These are phyloP conservation scores for Rhynchosporium graminicola DNA, from an alignment of 2,329 filamentous ascomycete genomes.

Conservation along the genomic window DNA sequence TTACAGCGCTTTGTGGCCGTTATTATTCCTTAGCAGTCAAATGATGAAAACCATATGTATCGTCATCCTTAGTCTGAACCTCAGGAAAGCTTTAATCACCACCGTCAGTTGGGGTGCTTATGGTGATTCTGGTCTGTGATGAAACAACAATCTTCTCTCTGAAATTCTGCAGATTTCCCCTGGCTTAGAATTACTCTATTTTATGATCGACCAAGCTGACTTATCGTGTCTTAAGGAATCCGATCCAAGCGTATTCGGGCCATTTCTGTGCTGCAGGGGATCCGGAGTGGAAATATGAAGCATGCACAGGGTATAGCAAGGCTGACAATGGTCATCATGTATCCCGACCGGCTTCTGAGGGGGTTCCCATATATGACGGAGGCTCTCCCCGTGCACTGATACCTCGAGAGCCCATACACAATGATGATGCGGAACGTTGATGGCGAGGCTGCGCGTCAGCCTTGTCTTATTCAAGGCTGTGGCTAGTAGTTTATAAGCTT, in stretches of 20 bases:
- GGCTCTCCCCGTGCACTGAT: too few species aligned
- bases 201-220: not conserved
- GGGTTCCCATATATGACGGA: too few species aligned
- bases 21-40: conserved; percentile 30
- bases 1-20: not conserved
- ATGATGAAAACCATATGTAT: conserved; percentile 85
- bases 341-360: too few species aligned
- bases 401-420: not conserved
- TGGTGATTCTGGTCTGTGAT: conserved; percentile 44
- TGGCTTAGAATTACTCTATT: not conserved
- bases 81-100: conserved; percentile 10
- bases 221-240: not conserved
- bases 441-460: conserved; percentile 33
- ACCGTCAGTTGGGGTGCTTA: conserved; percentile 42
- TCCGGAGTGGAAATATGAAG: not conserved
- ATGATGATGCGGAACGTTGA: not conserved
- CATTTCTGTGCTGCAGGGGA: not conserved
- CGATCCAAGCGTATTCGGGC: not conserved
- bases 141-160: conserved; percentile 57
- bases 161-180: conserved; percentile 36
- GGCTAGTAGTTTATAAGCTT: conserved; percentile 2
- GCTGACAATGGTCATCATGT: too few species aligned
- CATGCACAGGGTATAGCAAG: too few species aligned
- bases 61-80: conserved; percentile 95
- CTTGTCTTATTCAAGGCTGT: conserved; percentile 18